Evolutionary conservation across 2,329 filamentous ascomycete species (phyloP).

Genomic region (Xylaria sp.): DNA sequence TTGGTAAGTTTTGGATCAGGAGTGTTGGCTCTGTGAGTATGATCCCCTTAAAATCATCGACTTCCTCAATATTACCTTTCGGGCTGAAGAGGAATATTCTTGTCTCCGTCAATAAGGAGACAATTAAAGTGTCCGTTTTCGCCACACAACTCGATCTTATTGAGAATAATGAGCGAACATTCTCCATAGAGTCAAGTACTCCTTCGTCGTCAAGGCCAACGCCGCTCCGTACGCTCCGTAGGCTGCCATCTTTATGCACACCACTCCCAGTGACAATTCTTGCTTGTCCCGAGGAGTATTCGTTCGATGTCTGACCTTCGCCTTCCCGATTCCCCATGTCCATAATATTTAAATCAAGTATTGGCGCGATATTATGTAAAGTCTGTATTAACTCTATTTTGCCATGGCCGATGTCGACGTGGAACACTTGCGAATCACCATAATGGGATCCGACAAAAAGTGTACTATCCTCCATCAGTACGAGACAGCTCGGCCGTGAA

Average conservation of each 20-base stretch:
- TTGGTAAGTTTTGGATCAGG: slow-evolving; percentile 72
- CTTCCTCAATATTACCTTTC: slow-evolving; percentile 85
- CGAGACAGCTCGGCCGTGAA: slow-evolving; percentile 79
- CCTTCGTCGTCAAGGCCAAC: slow-evolving; percentile 92
- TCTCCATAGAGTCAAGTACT: slow-evolving; percentile 80
- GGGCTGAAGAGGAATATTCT: slow-evolving; percentile 81
- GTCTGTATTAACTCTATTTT: slow-evolving; percentile 76
- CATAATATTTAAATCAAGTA: slow-evolving; percentile 95
- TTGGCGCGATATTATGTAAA: slow-evolving; percentile 86
- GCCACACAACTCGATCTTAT: slow-evolving; percentile 63
- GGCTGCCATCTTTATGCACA: slow-evolving; percentile 85
- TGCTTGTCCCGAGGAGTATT: slow-evolving; percentile 95
- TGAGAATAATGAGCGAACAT: slow-evolving; percentile 78
- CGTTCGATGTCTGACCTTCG: slow-evolving; percentile 79
- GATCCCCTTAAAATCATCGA: slow-evolving; percentile 79
- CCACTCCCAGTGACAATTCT: slow-evolving; percentile 94
- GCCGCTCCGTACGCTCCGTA: slow-evolving; percentile 91
- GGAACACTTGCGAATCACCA: slow-evolving; percentile 86
- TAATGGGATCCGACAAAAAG: slow-evolving; percentile 93
- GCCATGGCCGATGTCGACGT: slow-evolving; percentile 48
- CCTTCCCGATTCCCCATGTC: slow-evolving; percentile 89
- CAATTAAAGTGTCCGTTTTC: slow-evolving; percentile 76
- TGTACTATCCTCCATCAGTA: slow-evolving; percentile 78
- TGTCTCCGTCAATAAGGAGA: slow-evolving; percentile 86
- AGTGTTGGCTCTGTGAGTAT: slow-evolving; percentile 77